Conservation (phyloP, 768 basidiomycete genomes). For the Rhodotorula toruloides region DNA sequence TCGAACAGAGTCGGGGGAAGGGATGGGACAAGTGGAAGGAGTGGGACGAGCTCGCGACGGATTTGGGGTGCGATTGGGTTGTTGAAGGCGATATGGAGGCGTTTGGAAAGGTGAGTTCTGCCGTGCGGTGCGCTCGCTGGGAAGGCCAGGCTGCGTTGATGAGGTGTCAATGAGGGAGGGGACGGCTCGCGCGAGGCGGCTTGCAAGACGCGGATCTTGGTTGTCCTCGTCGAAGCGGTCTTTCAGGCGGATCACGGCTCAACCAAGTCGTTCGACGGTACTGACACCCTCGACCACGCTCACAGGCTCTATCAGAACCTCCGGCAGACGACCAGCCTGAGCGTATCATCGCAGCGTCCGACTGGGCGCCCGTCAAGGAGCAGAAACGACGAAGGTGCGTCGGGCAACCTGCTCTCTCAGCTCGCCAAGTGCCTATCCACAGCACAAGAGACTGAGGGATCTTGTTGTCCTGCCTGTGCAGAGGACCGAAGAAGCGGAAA, state of each 20-base stretch:
- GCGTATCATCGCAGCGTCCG: constrained; percentile 65
- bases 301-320: constrained; percentile 15
- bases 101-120: constrained; percentile 5
- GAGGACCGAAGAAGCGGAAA: constrained; percentile 13
- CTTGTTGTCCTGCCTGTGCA: neutral
- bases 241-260: too few species aligned
- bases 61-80: constrained; percentile 24
- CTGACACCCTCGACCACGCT: neutral
- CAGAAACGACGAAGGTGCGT: constrained; percentile 20
- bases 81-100: constrained; percentile 32
- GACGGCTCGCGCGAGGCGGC: too few species aligned
- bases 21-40: constrained; percentile 4
- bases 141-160: neutral
- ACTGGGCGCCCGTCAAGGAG: constrained; percentile 79
- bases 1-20: too few species aligned
- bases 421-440: neutral
- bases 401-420: neutral
- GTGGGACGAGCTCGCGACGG: constrained; percentile 16
- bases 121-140: neutral
- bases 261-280: neutral
- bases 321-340: constrained; percentile 2
- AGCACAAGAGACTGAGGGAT: neutral
- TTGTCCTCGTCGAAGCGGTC: too few species aligned
- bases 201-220: too few species aligned
- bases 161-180: too few species aligned